Conservation (phyloP, 148 eudicot species). For the Fagopyrum tataricum region DNA sequence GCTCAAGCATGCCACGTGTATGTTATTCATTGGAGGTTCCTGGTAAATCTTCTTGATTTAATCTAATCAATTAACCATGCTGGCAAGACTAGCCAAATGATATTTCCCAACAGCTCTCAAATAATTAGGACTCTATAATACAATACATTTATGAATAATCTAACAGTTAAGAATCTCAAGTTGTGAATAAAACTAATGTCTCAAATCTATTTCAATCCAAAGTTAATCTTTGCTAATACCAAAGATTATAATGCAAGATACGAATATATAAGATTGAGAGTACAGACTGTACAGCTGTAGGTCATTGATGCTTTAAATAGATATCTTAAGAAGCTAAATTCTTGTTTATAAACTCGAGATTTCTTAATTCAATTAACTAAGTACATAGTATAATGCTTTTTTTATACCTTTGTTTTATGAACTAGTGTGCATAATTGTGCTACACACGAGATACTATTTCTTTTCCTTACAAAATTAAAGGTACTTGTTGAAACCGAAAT, state of each 20-base stretch:
- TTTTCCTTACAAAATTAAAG: too few species aligned
- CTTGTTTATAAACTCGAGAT: not conserved
- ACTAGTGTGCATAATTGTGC: not conserved
- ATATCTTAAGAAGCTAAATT: not conserved
- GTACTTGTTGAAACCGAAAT: too few species aligned
- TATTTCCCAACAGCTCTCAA: not conserved
- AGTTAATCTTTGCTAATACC: not conserved
- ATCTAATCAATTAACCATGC: constrained; percentile 11
- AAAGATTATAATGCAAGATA: constrained; percentile 6
- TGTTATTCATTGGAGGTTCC: not conserved
- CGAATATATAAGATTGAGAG: not conserved
- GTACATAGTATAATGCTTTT: not conserved
- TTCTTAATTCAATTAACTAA: not conserved
- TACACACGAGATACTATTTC: too few species aligned
- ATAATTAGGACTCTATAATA: not conserved
- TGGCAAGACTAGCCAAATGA: not conserved
- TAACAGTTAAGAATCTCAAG: not conserved
- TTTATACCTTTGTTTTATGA: not conserved
- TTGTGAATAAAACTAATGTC: not conserved
- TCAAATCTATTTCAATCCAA: not conserved
- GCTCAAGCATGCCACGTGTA: not conserved
- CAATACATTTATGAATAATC: not conserved
- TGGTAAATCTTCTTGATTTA: not conserved
- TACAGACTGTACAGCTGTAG: not conserved
- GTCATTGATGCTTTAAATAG: not conserved